Evolutionary conservation across 768 basidiomycete species (phyloP).

Genomic region (Sutorius australiensis): DNA sequence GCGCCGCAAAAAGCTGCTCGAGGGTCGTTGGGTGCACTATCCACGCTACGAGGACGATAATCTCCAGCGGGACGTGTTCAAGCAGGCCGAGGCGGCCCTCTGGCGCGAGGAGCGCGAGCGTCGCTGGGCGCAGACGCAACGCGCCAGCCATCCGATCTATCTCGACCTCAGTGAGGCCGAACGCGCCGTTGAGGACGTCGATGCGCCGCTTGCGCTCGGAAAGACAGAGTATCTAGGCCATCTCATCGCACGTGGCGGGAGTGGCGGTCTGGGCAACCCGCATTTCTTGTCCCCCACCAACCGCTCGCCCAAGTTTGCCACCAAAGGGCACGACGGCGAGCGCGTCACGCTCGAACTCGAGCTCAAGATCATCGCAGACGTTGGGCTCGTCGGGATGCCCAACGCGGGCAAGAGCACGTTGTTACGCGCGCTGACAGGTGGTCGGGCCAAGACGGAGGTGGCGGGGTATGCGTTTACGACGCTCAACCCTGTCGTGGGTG

Average conservation of each 20-base stretch:
- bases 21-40: conserved; percentile 76
- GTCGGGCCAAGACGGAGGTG: conserved; percentile 78
- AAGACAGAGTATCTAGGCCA: conserved; percentile 53
- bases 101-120: conserved; percentile 61
- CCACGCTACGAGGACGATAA: conserved; percentile 64
- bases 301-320: conserved; percentile 84
- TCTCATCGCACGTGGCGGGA: conserved; percentile 72
- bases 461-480: conserved; percentile 95
- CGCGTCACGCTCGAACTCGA: conserved; percentile 81
- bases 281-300: conserved; percentile 67
- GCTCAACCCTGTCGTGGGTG: conserved; percentile 88
- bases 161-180: conserved; percentile 61
- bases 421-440: conserved; percentile 82
- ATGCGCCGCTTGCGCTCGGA: conserved; percentile 59
- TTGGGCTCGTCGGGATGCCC: conserved; percentile 95
- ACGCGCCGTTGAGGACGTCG: conserved; percentile 29
- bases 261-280: conserved; percentile 85
- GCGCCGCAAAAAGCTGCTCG: conserved; percentile 56
- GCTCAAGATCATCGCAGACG: conserved; percentile 89
- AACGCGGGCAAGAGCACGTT: conserved; percentile 94
- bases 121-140: conserved; percentile 43
- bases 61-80: conserved; percentile 58
- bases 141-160: conserved; percentile 42
- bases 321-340: conserved; percentile 69
- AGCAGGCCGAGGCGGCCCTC: conserved; percentile 61